Percentiles rank a stretch among this genome's conserved stretches.
These are phyloP conservation scores for Acer negundo DNA, from an alignment of 345 rosid genomes.

Conservation along the genomic window DNA sequence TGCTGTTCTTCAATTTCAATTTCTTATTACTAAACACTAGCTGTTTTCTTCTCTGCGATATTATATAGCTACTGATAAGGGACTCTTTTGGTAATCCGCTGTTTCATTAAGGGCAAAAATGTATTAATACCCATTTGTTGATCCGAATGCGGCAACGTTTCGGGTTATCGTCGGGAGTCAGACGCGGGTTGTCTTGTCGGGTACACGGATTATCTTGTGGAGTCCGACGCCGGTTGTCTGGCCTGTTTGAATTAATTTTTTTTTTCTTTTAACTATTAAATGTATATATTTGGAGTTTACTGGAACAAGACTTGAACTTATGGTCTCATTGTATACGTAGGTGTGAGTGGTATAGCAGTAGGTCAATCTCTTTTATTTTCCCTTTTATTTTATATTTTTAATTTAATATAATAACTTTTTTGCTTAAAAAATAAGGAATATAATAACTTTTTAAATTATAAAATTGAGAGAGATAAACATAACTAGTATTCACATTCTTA, in stretches of 20 bases:
- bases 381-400: too few species aligned
- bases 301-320: too few species aligned
- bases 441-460: too few species aligned
- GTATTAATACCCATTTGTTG: not conserved
- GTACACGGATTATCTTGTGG: not conserved
- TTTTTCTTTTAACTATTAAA: too few species aligned
- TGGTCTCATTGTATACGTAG: too few species aligned
- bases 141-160: not conserved
- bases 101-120: not conserved
- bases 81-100: conserved; percentile 13
- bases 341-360: too few species aligned
- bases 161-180: not conserved
- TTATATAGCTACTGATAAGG: conserved; percentile 29
- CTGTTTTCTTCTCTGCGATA: not conserved
- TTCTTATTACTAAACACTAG: not conserved
- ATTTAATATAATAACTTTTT: too few species aligned
- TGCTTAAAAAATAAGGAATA: too few species aligned
- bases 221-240: not conserved
- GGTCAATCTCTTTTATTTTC: too few species aligned
- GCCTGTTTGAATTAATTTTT: not conserved
- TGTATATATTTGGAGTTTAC: too few species aligned
- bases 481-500: too few species aligned
- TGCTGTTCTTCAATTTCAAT: not conserved
- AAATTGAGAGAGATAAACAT: too few species aligned
- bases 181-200: not conserved